Percentiles rank a stretch among this genome's conserved stretches.
Conservation (phyloP, 805 yeast genomes). For the Wickerhamomyces chambardii region DNA sequence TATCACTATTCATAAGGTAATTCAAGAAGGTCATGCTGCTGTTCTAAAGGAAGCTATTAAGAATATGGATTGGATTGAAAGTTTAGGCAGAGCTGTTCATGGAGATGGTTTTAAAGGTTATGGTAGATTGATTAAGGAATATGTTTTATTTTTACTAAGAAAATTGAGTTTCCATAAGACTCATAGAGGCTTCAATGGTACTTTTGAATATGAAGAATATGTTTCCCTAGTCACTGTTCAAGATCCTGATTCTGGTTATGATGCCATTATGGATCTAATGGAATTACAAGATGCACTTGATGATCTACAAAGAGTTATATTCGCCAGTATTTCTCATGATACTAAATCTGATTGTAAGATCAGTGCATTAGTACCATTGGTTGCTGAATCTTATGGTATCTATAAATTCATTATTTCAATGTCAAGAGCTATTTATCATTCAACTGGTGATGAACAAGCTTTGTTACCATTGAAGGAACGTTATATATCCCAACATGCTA, state of each 20-base stretch:
- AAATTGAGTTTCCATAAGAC: conserved; percentile 77
- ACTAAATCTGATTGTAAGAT: conserved; percentile 66
- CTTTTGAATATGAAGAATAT: conserved; percentile 93
- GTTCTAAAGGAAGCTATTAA: conserved; percentile 72
- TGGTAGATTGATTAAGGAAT: conserved; percentile 68
- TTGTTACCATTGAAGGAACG: conserved; percentile 65
- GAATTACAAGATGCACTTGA: conserved; percentile 78
- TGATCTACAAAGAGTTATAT: conserved; percentile 65
- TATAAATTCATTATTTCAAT: conserved; percentile 83
- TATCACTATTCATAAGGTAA: conserved; percentile 78
- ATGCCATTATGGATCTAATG: conserved; percentile 79
- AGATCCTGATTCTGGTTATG: conserved; percentile 95
- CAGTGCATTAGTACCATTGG: conserved; percentile 82
- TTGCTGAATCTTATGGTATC: conserved; percentile 88
- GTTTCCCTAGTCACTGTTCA: conserved; percentile 78
- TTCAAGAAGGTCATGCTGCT: conserved; percentile 97
- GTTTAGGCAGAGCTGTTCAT: conserved; percentile 48
- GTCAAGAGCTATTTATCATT: conserved; percentile 79
- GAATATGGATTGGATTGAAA: conserved; percentile 69
- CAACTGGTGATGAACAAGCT: conserved; percentile 68
- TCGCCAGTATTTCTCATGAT: conserved; percentile 59
- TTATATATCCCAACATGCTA: conserved; percentile 48
- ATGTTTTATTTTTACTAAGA: conserved; percentile 56
- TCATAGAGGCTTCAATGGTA: conserved; percentile 89
- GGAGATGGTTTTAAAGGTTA: conserved; percentile 42